phyloP scores from a whole-genome alignment of 345 rosid genomes.

The Eucalyptus curtisii region DNA sequence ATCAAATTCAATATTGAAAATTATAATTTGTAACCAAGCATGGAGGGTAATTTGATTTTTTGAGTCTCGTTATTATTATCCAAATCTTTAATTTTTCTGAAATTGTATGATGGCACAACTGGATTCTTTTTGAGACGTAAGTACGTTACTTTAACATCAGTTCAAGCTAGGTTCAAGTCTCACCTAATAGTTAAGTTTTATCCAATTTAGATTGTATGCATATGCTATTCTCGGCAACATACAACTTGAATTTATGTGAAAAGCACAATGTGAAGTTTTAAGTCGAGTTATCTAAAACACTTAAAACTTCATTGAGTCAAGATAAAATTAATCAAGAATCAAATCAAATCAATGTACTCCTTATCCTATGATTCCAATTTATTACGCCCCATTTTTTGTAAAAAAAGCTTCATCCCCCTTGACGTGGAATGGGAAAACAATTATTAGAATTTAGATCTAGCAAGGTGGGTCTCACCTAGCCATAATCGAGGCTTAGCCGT shows the following conservation, averaged over 20 bases:
- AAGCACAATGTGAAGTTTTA: neutral
- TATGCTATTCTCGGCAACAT: neutral
- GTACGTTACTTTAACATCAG: neutral
- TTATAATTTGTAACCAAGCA: neutral
- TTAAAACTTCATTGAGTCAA: neutral
- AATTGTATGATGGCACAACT: neutral
- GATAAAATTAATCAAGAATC: neutral
- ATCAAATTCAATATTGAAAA: neutral
- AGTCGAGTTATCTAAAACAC: neutral
- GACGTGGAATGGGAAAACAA: neutral
- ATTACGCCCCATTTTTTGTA: neutral
- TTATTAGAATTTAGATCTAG: accelerated
- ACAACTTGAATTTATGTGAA: neutral
- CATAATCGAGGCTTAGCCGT: accelerated
- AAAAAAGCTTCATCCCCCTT: neutral
- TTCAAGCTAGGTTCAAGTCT: neutral
- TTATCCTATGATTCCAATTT: neutral
- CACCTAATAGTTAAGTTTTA: neutral
- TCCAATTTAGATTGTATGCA: neutral
- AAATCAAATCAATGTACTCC: neutral
- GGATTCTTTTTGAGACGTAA: neutral
- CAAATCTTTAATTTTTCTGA: neutral
- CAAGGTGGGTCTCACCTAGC: accelerated
- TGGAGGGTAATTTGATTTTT: neutral
- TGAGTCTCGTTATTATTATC: neutral